Base-by-base conservation (phyloP, 2,329 filamentous ascomycete species). In the Conoideocrella luteorostrata region DNA sequence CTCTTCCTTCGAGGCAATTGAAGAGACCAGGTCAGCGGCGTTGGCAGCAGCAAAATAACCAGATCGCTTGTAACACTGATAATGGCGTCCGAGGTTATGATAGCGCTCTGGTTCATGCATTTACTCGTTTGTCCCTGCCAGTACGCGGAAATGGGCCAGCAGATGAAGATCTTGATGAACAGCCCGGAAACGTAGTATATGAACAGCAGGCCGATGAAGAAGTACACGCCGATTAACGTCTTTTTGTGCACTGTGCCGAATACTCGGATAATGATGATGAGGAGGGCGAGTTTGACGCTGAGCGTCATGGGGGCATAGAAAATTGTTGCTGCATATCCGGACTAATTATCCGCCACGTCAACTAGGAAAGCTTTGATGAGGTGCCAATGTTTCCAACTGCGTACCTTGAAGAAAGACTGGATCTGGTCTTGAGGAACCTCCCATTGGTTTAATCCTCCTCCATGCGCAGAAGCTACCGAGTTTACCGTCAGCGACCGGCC, bases 231-330 rank as follows among this genome's bases (percentile, higher is more conserved):
- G 6, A 62, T 55, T 5, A 64, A 54, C 4, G 59, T 61, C 50
- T 67, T 67, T 29, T 56, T 61, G 46, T 68, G 65, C 3, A 64
- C 56, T 1, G 60, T 52, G 7, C 60, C 62, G 49, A 71, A 71
- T 7, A 71, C 65, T 13, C 68, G 58, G 6, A 59, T 60, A 45
- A 69, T 67, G 42, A 71, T 68, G 48, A 65, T 57, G 3, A 71
- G 60, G 3, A 71, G 61, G 15, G 60, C 53, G n/a, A 68, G 62
- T 43, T 70, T 70, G n/a, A 67, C 66, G 7, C 62, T 54, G 35
- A 64, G 58, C 12, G 69, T 64, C 52, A 67, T 70, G 13, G 68
- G 68, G 1, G 65, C 65, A 49, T 71, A 71, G 50, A 71, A 63
- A 42, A 71, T 60, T 17, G 67, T 68, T 5, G 64, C 66, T 9